Evolutionary conservation across 2,329 filamentous ascomycete species (phyloP).

Genomic region (Ascochyta rabiei): DNA sequence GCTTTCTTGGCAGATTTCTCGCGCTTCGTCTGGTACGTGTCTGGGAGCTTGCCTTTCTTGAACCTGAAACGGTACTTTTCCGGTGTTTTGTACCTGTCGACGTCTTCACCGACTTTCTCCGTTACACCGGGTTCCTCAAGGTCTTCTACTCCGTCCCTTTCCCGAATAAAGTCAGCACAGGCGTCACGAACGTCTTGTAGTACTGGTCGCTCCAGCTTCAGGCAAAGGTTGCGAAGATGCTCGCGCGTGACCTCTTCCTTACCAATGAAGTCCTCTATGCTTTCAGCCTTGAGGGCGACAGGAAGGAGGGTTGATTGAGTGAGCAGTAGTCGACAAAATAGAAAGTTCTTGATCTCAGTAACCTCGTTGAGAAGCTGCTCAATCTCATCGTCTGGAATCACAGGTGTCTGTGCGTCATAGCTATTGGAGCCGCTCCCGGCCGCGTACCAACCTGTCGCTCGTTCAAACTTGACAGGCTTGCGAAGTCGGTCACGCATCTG

Average conservation of each 20-base stretch:
- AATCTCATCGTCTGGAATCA: constrained; percentile 53
- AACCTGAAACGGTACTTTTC: constrained; percentile 15
- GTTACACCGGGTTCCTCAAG: constrained; percentile 31
- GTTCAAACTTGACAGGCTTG: constrained; percentile 48
- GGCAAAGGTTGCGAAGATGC: constrained; percentile 55
- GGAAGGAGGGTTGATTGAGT: constrained; percentile 55
- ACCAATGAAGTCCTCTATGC: constrained; percentile 54
- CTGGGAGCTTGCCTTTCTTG: constrained; percentile 17
- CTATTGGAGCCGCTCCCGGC: constrained; percentile 42
- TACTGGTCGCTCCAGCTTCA: constrained; percentile 56
- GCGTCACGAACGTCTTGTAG: constrained; percentile 59
- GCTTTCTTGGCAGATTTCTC: constrained; percentile 38
- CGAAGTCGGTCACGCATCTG: constrained; percentile 51
- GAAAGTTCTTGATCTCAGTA: constrained; percentile 56
- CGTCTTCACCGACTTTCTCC: constrained; percentile 23
- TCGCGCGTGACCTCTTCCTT: constrained; percentile 51
- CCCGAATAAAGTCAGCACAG: constrained; percentile 56
- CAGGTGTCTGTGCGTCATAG: constrained; percentile 42
- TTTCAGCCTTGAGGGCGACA: constrained; percentile 52
- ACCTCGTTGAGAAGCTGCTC: constrained; percentile 53
- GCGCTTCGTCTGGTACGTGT: constrained; percentile 38
- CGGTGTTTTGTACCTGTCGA: constrained; percentile 7
- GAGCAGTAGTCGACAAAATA: constrained; percentile 57
- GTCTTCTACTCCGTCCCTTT: constrained; percentile 48
- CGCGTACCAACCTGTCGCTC: constrained; percentile 42